Evolutionary conservation across 2,329 filamentous ascomycete genomes (phyloP).

Genomic region (Falciphora oryzae): DNA sequence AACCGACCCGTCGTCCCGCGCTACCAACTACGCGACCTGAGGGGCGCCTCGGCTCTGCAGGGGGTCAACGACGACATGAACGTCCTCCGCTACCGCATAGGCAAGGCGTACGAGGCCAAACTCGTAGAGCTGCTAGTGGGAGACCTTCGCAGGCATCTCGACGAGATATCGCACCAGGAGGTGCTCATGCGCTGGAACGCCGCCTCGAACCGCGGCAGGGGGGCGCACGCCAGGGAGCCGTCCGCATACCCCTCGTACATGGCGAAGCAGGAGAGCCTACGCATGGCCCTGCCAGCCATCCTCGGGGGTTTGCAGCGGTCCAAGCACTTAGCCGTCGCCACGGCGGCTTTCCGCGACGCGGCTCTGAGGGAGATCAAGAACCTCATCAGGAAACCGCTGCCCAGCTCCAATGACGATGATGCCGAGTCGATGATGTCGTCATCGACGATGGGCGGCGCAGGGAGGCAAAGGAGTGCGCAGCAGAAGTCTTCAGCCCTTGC

Average conservation of each 20-base stretch:
- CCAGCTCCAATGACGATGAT: conserved; percentile 91
- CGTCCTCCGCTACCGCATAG: conserved; percentile 72
- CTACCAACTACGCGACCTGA: conserved; percentile 58
- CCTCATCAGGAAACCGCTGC: conserved; percentile 77
- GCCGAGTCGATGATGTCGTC: conserved; percentile 82
- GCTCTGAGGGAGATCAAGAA: conserved; percentile 81
- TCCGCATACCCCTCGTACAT: conserved; percentile 76
- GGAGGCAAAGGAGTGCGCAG: conserved; percentile 64
- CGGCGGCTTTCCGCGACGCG: conserved; percentile 77
- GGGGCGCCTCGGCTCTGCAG: conserved; percentile 71
- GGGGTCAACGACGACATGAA: conserved; percentile 73
- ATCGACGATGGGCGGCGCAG: conserved; percentile 65
- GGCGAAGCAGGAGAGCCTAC: conserved; percentile 62
- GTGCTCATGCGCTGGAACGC: conserved; percentile 82
- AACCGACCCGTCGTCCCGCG: conserved; percentile 1
- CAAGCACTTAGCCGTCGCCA: conserved; percentile 72
- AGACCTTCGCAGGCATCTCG: conserved; percentile 76
- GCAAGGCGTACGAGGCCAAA: conserved; percentile 76
- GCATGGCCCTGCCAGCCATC: conserved; percentile 62
- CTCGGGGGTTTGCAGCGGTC: conserved; percentile 77
- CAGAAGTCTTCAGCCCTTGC: conserved; percentile 87
- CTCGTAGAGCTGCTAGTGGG: conserved; percentile 73
- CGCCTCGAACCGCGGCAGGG: conserved; percentile 66
- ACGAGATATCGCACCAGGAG: conserved; percentile 62
- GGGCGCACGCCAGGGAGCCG: conserved; percentile 58